Conservation (phyloP, 192 early-diverging fungal genomes). For the Coemansia aciculifera region DNA sequence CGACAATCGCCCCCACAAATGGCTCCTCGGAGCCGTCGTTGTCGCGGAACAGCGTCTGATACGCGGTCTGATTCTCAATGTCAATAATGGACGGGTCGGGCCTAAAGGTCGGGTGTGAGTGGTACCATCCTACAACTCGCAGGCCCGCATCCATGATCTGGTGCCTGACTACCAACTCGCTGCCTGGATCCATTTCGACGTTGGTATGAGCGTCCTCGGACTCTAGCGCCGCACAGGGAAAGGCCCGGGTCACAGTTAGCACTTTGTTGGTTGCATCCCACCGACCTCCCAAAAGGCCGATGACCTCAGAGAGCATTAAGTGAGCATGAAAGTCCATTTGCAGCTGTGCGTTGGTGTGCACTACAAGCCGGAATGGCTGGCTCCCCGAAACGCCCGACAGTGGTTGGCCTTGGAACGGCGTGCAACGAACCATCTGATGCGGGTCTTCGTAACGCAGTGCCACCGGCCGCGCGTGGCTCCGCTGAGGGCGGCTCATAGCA, state of each 20-base stretch:
- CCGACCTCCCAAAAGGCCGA: slow-evolving; percentile 82
- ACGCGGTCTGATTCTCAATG: slow-evolving; percentile 83
- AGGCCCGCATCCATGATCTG: slow-evolving; percentile 71
- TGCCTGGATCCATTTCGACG: slow-evolving; percentile 88
- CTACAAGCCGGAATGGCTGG: slow-evolving; percentile 78
- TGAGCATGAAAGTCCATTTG: slow-evolving; percentile 95
- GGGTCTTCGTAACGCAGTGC: slow-evolving; percentile 59
- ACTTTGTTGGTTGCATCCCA: slow-evolving; percentile 62
- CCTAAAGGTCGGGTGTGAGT: slow-evolving; percentile 86
- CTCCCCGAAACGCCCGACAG: slow-evolving; percentile 61
- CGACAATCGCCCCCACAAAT: slow-evolving; percentile 90
- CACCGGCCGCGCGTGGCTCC: slow-evolving; percentile 33
- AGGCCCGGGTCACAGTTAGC: slow-evolving; percentile 65
- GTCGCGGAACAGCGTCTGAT: slow-evolving; percentile 78
- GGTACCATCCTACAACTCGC: slow-evolving; percentile 92
- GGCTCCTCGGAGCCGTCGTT: slow-evolving; percentile 59
- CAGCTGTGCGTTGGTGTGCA: slow-evolving; percentile 74
- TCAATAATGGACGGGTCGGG: slow-evolving; percentile 89
- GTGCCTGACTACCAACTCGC: slow-evolving; percentile 71
- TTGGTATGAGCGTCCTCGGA: slow-evolving; percentile 72
- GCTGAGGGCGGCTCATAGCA: slow-evolving; percentile 53
- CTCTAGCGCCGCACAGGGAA: slow-evolving; percentile 75
- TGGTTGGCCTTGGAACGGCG: slow-evolving; percentile 70
- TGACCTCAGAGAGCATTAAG: slow-evolving; percentile 82
- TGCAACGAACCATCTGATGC: slow-evolving; percentile 81